Evolutionary conservation across 148 eudicot genomes (phyloP).

Genomic region (Polygonum aviculare): DNA sequence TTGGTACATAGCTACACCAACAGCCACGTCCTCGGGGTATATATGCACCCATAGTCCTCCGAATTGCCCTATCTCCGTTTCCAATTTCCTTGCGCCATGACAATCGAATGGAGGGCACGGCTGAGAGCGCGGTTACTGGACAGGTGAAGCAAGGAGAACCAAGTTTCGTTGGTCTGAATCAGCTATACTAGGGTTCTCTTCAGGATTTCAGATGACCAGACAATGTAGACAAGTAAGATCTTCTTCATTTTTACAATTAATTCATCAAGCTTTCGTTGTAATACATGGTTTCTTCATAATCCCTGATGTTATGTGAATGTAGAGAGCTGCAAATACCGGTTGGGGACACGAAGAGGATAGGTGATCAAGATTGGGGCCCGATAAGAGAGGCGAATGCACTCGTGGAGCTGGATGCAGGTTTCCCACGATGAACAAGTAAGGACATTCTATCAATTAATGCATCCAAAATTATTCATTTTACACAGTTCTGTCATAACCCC

Average conservation of each 20-base stretch:
- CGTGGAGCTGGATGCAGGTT: slow-evolving; percentile 80
- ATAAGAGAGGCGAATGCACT: slow-evolving; percentile 73
- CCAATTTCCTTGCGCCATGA: too few species aligned
- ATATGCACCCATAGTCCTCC: too few species aligned
- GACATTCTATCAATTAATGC: not conserved
- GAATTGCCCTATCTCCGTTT: too few species aligned
- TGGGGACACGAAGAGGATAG: slow-evolving; percentile 74
- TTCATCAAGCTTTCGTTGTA: not conserved
- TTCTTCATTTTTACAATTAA: not conserved
- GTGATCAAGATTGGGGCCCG: slow-evolving; percentile 47
- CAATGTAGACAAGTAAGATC: too few species aligned
- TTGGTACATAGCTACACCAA: too few species aligned
- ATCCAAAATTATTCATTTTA: not conserved
- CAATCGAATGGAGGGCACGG: too few species aligned
- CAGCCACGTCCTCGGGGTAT: too few species aligned
- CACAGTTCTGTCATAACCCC: not conserved
- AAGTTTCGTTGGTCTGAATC: too few species aligned
- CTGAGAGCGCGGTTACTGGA: too few species aligned
- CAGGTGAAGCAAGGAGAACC: too few species aligned
- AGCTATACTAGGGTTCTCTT: too few species aligned
- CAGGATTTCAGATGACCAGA: too few species aligned
- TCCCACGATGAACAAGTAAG: slow-evolving; percentile 83
- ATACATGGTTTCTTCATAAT: not conserved
- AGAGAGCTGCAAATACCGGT: slow-evolving; percentile 98
- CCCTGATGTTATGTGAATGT: not conserved